Conservation (phyloP, 306 rosid genomes). For the Cucumis cinereus region DNA sequence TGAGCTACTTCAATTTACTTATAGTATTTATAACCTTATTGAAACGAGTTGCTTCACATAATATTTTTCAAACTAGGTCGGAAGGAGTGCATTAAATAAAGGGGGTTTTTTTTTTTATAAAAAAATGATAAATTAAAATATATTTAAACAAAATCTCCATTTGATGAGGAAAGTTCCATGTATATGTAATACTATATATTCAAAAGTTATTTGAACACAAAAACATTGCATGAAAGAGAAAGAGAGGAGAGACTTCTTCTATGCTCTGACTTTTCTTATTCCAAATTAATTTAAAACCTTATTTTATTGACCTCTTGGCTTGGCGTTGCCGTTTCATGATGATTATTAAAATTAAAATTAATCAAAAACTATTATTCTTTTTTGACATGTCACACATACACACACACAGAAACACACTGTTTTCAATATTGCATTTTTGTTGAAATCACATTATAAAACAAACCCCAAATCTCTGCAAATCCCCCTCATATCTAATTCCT, state of each 20-base stretch:
- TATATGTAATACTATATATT: neutral
- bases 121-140: too few species aligned
- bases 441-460: neutral
- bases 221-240: neutral
- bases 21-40: too few species aligned
- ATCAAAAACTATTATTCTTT: neutral
- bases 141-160: neutral
- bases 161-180: conserved; percentile 18
- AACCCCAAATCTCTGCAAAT: neutral
- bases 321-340: neutral
- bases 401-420: neutral
- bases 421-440: neutral
- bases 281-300: neutral
- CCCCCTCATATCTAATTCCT: neutral
- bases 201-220: neutral
- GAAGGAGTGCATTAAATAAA: accelerated
- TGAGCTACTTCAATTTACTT: too few species aligned
- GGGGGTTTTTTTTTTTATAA: too few species aligned
- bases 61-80: too few species aligned
- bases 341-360: neutral
- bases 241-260: neutral
- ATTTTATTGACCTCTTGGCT: conserved; percentile 4
- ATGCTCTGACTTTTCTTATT: neutral
- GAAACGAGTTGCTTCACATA: too few species aligned
- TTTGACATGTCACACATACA: neutral